Evolutionary conservation across 176 grass and related monocot genomes (phyloP).

Genomic region (Cenchrus purpureus): DNA sequence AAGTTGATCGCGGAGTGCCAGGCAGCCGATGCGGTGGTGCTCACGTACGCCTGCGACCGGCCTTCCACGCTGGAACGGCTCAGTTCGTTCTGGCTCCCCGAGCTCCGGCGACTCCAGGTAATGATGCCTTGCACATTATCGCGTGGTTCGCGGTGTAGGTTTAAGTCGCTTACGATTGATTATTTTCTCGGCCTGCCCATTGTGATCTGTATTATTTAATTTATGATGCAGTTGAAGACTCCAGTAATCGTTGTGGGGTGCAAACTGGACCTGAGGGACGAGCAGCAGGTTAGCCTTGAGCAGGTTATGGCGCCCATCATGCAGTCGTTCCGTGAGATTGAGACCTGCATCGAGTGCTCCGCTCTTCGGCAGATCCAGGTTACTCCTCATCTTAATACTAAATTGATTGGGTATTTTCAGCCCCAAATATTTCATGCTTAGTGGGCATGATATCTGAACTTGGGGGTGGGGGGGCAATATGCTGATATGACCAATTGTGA

Average conservation of each 20-base stretch:
- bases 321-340: slow-evolving; percentile 90
- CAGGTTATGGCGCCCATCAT: slow-evolving; percentile 98
- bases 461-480: background rate
- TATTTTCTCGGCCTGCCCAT: background rate
- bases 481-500: background rate
- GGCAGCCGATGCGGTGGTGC: slow-evolving; percentile 80
- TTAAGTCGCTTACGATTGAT: background rate
- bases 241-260: slow-evolving; percentile 89
- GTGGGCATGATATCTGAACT: background rate
- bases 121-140: background rate
- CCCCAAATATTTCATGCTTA: background rate
- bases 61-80: slow-evolving; percentile 81
- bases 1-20: slow-evolving; percentile 94
- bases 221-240: slow-evolving; percentile 60
- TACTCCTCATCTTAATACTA: background rate
- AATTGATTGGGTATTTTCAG: background rate
- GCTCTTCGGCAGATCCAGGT: slow-evolving; percentile 99
- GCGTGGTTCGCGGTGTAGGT: background rate
- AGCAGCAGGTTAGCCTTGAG: slow-evolving; percentile 84
- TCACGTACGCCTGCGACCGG: slow-evolving; percentile 87
- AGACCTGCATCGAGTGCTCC: slow-evolving; percentile 98
- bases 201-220: slow-evolving; percentile 29
- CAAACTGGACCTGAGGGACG: slow-evolving; percentile 89
- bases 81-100: slow-evolving; percentile 89
- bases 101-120: slow-evolving; percentile 87